Percentiles rank a stretch among this genome's conserved stretches.
Evolutionary conservation across 2,329 filamentous ascomycete species (phyloP).

Genomic region (Gnomoniopsis sp.): DNA sequence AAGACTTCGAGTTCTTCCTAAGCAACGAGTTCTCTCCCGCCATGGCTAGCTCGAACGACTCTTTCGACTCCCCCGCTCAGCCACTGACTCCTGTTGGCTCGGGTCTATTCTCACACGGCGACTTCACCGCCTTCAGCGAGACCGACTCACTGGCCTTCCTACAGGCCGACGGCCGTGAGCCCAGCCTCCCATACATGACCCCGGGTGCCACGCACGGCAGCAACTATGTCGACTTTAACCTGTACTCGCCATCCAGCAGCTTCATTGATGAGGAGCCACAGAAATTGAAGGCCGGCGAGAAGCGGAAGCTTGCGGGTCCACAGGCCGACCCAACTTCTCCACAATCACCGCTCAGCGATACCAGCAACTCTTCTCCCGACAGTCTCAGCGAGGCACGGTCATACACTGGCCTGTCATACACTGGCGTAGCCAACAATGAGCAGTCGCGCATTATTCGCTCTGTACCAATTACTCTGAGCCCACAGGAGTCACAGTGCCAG

Average conservation of each 20-base stretch:
- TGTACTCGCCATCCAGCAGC: constrained; percentile 49
- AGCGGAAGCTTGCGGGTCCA: neutral
- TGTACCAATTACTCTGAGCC: neutral
- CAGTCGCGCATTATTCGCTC: constrained; percentile 8
- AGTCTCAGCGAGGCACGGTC: neutral
- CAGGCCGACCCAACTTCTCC: neutral
- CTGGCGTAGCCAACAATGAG: constrained; percentile 1
- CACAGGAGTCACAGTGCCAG: neutral
- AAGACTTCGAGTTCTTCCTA: constrained; percentile 17
- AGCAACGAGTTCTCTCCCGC: constrained; percentile 11
- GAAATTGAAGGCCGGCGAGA: constrained; percentile 21
- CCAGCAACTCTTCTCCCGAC: neutral
- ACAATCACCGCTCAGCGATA: neutral
- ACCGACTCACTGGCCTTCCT: constrained; percentile 19
- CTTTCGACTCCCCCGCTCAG: constrained; percentile 12
- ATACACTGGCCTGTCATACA: neutral
- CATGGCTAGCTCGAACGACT: constrained; percentile 10
- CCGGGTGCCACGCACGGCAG: constrained; percentile 28
- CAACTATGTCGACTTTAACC: constrained; percentile 53
- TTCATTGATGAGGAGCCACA: constrained; percentile 46
- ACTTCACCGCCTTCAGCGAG: constrained; percentile 15
- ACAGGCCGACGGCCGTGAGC: constrained; percentile 15
- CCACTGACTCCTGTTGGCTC: constrained; percentile 15
- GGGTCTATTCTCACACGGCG: constrained; percentile 8
- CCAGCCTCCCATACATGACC: constrained; percentile 40